These are phyloP conservation scores for Erodium maritimum DNA, from an alignment of 345 rosid genomes.

Conservation along the genomic window DNA sequence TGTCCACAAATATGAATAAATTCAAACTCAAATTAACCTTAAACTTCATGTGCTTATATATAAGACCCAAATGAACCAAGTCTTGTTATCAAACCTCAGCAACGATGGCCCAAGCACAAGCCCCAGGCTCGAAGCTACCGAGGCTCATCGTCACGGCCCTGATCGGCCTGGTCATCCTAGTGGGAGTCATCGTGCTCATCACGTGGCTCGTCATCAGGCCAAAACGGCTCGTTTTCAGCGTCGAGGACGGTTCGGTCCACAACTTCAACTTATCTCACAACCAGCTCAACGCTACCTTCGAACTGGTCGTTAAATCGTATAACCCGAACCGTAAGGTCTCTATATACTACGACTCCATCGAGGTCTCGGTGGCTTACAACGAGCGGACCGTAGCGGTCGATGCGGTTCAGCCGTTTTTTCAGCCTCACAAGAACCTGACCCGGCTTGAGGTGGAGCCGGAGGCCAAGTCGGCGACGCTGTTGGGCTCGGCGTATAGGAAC, in stretches of 20 bases:
- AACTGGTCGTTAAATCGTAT: constrained; percentile 34
- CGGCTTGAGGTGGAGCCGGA: constrained; percentile 34
- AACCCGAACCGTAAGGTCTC: constrained; percentile 57
- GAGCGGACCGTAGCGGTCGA: constrained; percentile 49
- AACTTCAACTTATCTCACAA: constrained; percentile 33
- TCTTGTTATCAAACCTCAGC: too few relatives aligned
- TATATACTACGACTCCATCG: constrained; percentile 48
- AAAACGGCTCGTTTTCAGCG: constrained; percentile 31
- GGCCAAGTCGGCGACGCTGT: constrained; percentile 37
- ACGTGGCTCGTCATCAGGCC: constrained; percentile 63
- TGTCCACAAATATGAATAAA: too few relatives aligned
- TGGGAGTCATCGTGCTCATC: constrained; percentile 49
- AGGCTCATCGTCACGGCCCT: constrained; percentile 19
- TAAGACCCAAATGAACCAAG: too few relatives aligned
- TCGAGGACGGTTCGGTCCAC: constrained; percentile 46
- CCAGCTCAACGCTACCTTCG: constrained; percentile 55
- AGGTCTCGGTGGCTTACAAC: constrained; percentile 35
- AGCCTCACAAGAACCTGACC: constrained; percentile 44
- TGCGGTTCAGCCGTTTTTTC: constrained; percentile 45
- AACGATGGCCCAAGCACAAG: not conserved
- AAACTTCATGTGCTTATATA: too few relatives aligned
- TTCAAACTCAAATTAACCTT: too few relatives aligned
- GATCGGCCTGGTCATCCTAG: constrained; percentile 32
- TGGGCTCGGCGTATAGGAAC: constrained; percentile 25
- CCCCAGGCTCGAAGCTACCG: constrained; percentile 11